A percentile compares a stretch with the other conserved stretches of the same genome.
These are phyloP conservation scores for Sporisorium reilianum DNA, from an alignment of 1,284 basidiomycete species.

Conservation along the genomic window DNA sequence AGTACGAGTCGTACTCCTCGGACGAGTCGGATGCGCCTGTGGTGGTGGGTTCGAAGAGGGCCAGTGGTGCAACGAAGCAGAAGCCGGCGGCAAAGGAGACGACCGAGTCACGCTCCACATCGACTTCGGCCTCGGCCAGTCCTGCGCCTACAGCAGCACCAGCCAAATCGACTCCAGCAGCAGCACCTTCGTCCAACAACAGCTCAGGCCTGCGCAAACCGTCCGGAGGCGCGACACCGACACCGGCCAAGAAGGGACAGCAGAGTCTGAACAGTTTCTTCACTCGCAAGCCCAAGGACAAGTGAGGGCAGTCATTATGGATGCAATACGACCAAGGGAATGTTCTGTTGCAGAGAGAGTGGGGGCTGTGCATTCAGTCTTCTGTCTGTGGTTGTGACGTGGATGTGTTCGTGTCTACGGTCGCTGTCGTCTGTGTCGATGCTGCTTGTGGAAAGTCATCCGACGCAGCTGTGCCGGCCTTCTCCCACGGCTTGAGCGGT, in stretches of 20 bases:
- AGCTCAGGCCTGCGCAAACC: slow-evolving; percentile 22
- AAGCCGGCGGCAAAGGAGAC: neutral
- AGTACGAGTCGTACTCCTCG: slow-evolving; percentile 60
- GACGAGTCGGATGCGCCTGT: slow-evolving; percentile 53
- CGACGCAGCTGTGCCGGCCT: slow-evolving; percentile 7
- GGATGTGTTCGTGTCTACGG: neutral
- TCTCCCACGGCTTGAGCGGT: slow-evolving; percentile 65
- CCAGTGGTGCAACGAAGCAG: slow-evolving; percentile 12
- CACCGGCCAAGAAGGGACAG: slow-evolving; percentile 51
- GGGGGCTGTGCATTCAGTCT: neutral
- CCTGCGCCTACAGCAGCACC: slow-evolving; percentile 24
- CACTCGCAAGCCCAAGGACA: slow-evolving; percentile 45
- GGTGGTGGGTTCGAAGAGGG: slow-evolving; percentile 28
- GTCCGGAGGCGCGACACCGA: slow-evolving; percentile 16
- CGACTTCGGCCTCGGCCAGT: slow-evolving; percentile 36
- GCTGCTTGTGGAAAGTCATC: slow-evolving; percentile 9
- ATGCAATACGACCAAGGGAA: neutral
- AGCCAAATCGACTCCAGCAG: slow-evolving; percentile 24
- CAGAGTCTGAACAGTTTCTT: slow-evolving; percentile 58
- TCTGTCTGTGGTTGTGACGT: slow-evolving; percentile 1
- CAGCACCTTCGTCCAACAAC: slow-evolving; percentile 19
- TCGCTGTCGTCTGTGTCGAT: slow-evolving; percentile 6
- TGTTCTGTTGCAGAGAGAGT: too few species aligned
- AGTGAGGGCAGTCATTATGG: slow-evolving; percentile 1
- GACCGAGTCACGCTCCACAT: slow-evolving; percentile 19